Conservation (phyloP, 257 asterid species). For the Thymus quinquecostatus region DNA sequence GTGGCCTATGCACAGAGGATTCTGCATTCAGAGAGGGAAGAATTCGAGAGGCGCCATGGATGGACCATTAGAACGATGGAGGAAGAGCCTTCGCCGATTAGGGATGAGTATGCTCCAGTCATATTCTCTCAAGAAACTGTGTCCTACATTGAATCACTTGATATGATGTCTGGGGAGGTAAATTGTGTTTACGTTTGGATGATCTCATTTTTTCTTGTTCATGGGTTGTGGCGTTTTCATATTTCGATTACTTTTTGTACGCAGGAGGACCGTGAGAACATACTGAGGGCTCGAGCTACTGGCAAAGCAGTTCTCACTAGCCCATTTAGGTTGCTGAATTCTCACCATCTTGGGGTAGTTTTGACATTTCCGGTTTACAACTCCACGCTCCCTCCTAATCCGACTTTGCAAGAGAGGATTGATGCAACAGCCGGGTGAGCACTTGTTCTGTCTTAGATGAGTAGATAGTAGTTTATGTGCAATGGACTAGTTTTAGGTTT, state of each 20-base stretch:
- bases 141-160: conserved; percentile 81
- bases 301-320: conserved; percentile 96
- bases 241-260: conserved; percentile 26
- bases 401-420: conserved; percentile 70
- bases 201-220: neutral
- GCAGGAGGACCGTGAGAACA: conserved; percentile 96
- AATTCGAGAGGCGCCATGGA: conserved; percentile 76
- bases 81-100: conserved; percentile 75
- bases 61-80: conserved; percentile 91
- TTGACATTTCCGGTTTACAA: conserved; percentile 90
- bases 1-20: conserved; percentile 95
- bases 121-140: conserved; percentile 91
- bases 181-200: neutral
- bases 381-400: conserved; percentile 60
- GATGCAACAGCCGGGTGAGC: conserved; percentile 85
- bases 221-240: conserved; percentile 6
- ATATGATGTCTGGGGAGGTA: conserved; percentile 99
- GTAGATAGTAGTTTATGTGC: conserved; percentile 2
- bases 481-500: neutral
- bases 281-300: conserved; percentile 81
- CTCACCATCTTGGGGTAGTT: conserved; percentile 93
- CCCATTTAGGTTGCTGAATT: conserved; percentile 80
- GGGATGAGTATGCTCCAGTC: conserved; percentile 92
- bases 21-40: conserved; percentile 65
- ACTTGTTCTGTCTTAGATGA: conserved; percentile 15